Evolutionary conservation across 2,329 filamentous ascomycete genomes (phyloP).

Genomic region (Cercospora sesami): DNA sequence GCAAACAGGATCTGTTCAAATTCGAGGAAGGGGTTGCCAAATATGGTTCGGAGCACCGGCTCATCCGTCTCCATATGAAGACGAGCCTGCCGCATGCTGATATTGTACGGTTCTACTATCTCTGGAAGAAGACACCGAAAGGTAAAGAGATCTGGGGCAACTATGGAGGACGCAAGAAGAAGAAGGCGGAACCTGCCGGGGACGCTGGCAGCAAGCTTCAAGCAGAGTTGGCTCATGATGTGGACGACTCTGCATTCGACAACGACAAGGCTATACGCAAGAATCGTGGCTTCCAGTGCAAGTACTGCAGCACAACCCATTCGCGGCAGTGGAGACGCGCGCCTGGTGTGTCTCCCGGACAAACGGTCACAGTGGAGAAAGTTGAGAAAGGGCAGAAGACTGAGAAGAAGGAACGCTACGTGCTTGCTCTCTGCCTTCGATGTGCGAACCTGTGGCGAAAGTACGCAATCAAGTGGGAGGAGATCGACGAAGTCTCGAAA

Average conservation of each 20-base stretch:
- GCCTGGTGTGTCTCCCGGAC: constrained; percentile 71
- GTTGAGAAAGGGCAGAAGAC: constrained; percentile 65
- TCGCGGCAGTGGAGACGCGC: constrained; percentile 92
- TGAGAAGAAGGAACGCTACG: constrained; percentile 72
- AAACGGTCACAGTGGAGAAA: constrained; percentile 66
- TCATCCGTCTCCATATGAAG: constrained; percentile 81
- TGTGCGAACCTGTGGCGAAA: constrained; percentile 94
- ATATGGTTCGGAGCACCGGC: constrained; percentile 85
- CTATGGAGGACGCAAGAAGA: constrained; percentile 84
- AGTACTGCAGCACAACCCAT: constrained; percentile 78
- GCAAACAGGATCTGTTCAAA: constrained; percentile 74
- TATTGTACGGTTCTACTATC: constrained; percentile 92
- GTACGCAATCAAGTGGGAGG: constrained; percentile 94
- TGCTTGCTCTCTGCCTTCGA: constrained; percentile 82
- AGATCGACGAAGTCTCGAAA: constrained; percentile 85
- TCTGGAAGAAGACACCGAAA: constrained; percentile 91
- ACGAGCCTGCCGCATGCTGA: constrained; percentile 70
- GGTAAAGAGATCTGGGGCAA: constrained; percentile 88
- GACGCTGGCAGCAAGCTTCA: constrained; percentile 73
- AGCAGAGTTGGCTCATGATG: constrained; percentile 87
- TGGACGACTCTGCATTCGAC: constrained; percentile 95
- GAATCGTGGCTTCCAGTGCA: constrained; percentile 87
- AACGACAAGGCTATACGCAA: constrained; percentile 75
- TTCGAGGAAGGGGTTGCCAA: constrained; percentile 91
- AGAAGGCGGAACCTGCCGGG: constrained; percentile 54